phyloP scores from a whole-genome alignment of 2,329 filamentous ascomycete species.

The Xylariaceae sp. region DNA sequence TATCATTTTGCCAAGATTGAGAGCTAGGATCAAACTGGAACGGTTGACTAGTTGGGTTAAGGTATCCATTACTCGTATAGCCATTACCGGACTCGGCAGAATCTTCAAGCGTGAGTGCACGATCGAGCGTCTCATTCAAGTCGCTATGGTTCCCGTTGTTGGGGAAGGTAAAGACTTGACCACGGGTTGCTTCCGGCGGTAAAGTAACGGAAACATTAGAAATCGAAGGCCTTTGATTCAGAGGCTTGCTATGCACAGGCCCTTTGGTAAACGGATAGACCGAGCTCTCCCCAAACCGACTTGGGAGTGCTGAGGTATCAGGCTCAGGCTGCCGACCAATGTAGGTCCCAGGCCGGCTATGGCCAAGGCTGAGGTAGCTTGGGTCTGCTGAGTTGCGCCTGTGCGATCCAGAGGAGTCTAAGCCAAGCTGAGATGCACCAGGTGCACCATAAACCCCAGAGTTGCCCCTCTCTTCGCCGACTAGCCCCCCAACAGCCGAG shows the following conservation, averaged over 20 bases:
- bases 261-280: slow-evolving; percentile 29
- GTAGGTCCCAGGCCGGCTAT: slow-evolving; percentile 28
- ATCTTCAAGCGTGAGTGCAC: slow-evolving; percentile 45
- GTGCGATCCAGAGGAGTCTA: slow-evolving; percentile 24
- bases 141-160: slow-evolving; percentile 46
- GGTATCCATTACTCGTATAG: slow-evolving; percentile 31
- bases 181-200: slow-evolving; percentile 28
- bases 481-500: slow-evolving; percentile 30
- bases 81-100: slow-evolving; percentile 27
- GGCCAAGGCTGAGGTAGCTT: slow-evolving; percentile 17
- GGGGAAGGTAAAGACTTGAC: slow-evolving; percentile 28
- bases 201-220: slow-evolving; percentile 25
- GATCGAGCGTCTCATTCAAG: slow-evolving; percentile 43
- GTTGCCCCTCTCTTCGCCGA: slow-evolving; percentile 34
- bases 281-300: slow-evolving; percentile 27
- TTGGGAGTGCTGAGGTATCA: slow-evolving; percentile 21
- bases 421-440: slow-evolving; percentile 21
- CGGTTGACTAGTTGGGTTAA: slow-evolving; percentile 38
- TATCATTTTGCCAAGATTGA: slow-evolving; percentile 52
- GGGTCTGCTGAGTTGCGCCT: slow-evolving; percentile 40
- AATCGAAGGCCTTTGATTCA: slow-evolving; percentile 33
- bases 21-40: slow-evolving; percentile 57
- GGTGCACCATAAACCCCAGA: slow-evolving; percentile 27
- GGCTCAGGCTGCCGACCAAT: slow-evolving; percentile 31
- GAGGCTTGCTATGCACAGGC: slow-evolving; percentile 22